Evolutionary conservation across 495 filamentous ascomycete genomes (phyloP).

Genomic region (Xylaria grammica): DNA sequence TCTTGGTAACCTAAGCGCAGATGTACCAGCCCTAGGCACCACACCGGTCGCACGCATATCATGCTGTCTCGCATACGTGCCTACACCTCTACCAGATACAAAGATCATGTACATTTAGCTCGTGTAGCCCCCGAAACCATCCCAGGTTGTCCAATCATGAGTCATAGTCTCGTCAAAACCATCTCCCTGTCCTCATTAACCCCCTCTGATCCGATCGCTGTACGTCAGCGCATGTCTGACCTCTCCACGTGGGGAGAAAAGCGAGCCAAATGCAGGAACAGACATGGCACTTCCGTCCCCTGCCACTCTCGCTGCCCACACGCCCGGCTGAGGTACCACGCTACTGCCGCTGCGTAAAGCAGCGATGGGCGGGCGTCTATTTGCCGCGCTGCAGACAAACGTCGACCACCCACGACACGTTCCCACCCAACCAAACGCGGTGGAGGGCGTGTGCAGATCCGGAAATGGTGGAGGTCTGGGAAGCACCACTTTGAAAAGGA

Average conservation of each 20-base stretch:
- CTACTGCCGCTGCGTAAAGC: constrained; percentile 33
- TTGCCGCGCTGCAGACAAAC: constrained; percentile 32
- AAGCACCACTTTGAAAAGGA: constrained; percentile 20
- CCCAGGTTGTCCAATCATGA: constrained; percentile 51
- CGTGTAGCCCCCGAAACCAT: constrained; percentile 33
- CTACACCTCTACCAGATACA: constrained; percentile 32
- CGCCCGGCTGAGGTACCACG: constrained; percentile 32
- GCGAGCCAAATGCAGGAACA: constrained; percentile 37
- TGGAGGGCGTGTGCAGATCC: constrained; percentile 36
- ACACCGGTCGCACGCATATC: constrained; percentile 36
- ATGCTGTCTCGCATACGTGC: constrained; percentile 30
- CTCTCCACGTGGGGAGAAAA: constrained; percentile 27
- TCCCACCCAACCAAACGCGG: constrained; percentile 23
- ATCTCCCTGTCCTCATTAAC: constrained; percentile 30
- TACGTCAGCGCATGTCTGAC: constrained; percentile 35
- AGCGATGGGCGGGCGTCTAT: constrained; percentile 35
- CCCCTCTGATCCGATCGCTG: constrained; percentile 29
- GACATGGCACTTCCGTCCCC: constrained; percentile 26
- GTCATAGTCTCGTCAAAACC: constrained; percentile 49
- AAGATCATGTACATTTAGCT: constrained; percentile 42
- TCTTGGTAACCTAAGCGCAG: constrained; percentile 29
- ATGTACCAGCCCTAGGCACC: constrained; percentile 26
- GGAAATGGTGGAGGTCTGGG: constrained; percentile 16
- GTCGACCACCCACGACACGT: constrained; percentile 14
- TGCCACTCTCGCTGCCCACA: constrained; percentile 28